Evolutionary conservation across 306 rosid species (phyloP).

Genomic region (Datisca glomerata): DNA sequence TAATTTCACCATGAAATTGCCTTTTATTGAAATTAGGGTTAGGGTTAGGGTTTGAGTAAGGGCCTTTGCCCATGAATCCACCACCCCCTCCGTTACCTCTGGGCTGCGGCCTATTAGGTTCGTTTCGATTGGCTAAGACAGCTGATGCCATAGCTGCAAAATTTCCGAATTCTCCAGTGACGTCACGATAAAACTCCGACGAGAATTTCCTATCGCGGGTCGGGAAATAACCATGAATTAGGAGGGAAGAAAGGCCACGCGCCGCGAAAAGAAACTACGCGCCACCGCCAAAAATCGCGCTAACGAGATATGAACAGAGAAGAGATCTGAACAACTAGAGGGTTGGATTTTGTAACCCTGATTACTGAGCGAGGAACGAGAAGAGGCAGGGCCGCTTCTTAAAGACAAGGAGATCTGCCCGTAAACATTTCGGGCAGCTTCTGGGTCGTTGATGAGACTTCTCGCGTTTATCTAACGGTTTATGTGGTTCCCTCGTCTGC

Average conservation of each 20-base stretch:
- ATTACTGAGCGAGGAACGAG: constrained; percentile 50
- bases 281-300: background rate
- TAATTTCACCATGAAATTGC: constrained; percentile 23
- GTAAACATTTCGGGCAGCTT: constrained; percentile 29
- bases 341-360: constrained; percentile 55
- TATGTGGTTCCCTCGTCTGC: background rate
- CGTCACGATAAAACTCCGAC: constrained; percentile 34
- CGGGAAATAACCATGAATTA: constrained; percentile 26
- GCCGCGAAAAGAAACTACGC: constrained; percentile 9
- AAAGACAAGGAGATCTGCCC: constrained; percentile 94
- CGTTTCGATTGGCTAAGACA: constrained; percentile 62
- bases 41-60: constrained; percentile 50
- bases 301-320: constrained; percentile 2
- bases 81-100: constrained; percentile 52
- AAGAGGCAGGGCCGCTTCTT: constrained; percentile 45
- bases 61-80: constrained; percentile 81
- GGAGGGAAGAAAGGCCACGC: constrained; percentile 2
- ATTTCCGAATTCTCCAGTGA: constrained; percentile 16
- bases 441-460: constrained; percentile 2
- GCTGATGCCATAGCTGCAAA: constrained; percentile 59
- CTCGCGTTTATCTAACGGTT: constrained; percentile 19
- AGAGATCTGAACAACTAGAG: constrained; percentile 6
- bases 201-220: constrained; percentile 23
- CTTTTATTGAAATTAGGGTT: constrained; percentile 41
- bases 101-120: constrained; percentile 57